Base-by-base conservation (phyloP, 148 eudicot species). In the Salicornia ramosissima region DNA sequence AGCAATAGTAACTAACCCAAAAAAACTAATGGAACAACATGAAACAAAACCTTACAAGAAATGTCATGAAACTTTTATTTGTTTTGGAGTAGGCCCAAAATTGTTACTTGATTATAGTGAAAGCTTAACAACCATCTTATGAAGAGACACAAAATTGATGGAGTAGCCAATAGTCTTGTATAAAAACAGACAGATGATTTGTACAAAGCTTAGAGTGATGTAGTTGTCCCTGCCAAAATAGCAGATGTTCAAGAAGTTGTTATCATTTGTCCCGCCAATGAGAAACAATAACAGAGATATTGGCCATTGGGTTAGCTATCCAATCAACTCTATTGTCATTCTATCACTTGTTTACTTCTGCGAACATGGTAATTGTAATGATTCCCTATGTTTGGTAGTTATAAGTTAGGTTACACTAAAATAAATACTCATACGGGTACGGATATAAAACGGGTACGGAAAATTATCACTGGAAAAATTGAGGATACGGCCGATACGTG, bases 161-260 rank as follows among this genome's bases (percentile, higher is more conserved):
- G 40, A 14, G 9, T 59, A 59, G 64, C 42, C 24, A 34, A 60
- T 34, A 34, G 64, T 13, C 43, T 19, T 33, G 21, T 22, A 64
- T 64, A 39, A 5, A 18, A 30, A 21, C 40, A 50, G 19, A 67
- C 40, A 67, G 28, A 29, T 14, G 19, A 16, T 19, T 16, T 19
- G 28, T 11, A 67, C 40, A 67, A 67, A 67, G 30, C n/a, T 19
- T 49, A 47, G 70, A 66, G 70, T 49, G 19, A 66, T 66, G 71
- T 67, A 29, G 59, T 67, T 52, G 59, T 46, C 46, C n/a, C 60
- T 67, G 71, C 40, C 54, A n/a, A 67, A 67, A n/a, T n/a, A 52
- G 29, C 4, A 3, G 40, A 67, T 52, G 36, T 31, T 64, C 52
- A 34, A 67, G n/a, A 51, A 67, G 71, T 22, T 51, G 42, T 30